Evolutionary conservation across 2,329 filamentous ascomycete genomes (phyloP), one percentile per base, ranked within the genome.

Genomic region (Clonostachys byssicola): DNA sequence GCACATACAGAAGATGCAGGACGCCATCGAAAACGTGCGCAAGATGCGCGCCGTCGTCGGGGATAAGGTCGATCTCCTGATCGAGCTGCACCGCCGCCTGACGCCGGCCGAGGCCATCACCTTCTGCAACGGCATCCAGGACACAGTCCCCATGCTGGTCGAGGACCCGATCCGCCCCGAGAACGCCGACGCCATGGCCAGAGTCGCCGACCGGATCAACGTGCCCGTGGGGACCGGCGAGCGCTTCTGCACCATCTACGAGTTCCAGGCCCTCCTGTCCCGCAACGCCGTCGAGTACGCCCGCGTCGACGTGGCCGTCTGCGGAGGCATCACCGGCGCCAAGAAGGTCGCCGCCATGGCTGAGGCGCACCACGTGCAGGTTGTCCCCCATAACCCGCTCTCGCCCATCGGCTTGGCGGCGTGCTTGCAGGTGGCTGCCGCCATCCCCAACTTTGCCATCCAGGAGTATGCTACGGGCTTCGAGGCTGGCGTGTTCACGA

Each of bases 331-430:
- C 42, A 86, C 82, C 0, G 87, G 90, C 60, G 72, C 86, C 52
- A 74, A 77, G 34, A 75, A 84, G 2, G 86, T 90, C 48, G 85
- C 86, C 0, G 70, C 75, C 7, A 86, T 89, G 78, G 81, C 80
- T 0, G 86, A 90, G 63, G 76, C 85, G 0, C 89, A 89, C 54
- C 86, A 89, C 59, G 82, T 88, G 2, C 81, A 84, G 0, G 71
- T 89, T 39, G 87, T 86, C n/a, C 86, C 86, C 2, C 86, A 90
- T 55, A 89, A 85, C 53, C 86, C 86, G 0, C 63, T 90, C 0
- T 86, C 87, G 0, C 86, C 86, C 0, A 85, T 90, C 43, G 85
- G 86, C 0, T 68, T 90, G 13, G 86, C 87, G 1, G 87, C 87
- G 0, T 83, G 77, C 47, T 71, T 89, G 40, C 86, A 90, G 51